These are phyloP conservation scores for Monosporozyma unispora DNA, from an alignment of 805 yeast genomes.

Conservation along the genomic window DNA sequence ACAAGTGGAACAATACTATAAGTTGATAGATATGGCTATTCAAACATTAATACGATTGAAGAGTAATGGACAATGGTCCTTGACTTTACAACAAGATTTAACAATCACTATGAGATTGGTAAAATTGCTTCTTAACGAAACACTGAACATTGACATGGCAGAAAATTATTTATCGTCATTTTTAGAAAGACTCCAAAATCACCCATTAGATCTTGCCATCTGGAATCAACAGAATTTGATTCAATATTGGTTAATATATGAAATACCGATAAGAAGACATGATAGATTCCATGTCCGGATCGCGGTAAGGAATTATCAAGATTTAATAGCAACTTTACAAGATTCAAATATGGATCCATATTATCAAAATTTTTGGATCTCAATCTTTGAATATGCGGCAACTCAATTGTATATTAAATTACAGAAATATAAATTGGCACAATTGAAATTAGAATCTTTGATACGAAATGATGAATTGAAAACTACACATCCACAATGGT, in stretches of 20 bases:
- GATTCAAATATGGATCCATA: constrained; percentile 1
- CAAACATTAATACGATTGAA: constrained; percentile 15
- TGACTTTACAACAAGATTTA: constrained; percentile 23
- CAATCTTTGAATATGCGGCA: constrained; percentile 15
- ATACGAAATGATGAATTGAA: background rate
- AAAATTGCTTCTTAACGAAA: constrained; percentile 23
- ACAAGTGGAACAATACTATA: constrained; percentile 27
- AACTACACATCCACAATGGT: constrained; percentile 8
- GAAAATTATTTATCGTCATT: constrained; percentile 21
- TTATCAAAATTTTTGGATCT: constrained; percentile 11
- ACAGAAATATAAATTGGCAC: constrained; percentile 8
- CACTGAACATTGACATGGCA: constrained; percentile 23
- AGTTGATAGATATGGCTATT: constrained; percentile 26
- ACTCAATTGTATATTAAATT: constrained; percentile 8
- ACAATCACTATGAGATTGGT: constrained; percentile 21
- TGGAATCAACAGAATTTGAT: constrained; percentile 15
- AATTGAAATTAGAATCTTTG: constrained; percentile 7
- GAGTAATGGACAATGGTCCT: constrained; percentile 5
- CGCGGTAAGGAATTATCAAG: constrained; percentile 20
- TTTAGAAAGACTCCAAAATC: constrained; percentile 19
- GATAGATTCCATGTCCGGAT: constrained; percentile 15
- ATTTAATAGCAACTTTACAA: constrained; percentile 10
- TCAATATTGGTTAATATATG: constrained; percentile 9
- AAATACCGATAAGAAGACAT: constrained; percentile 13
- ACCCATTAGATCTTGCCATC: constrained; percentile 10